Evolutionary conservation across 768 basidiomycete genomes (phyloP).

Genomic region (Crassisporium funariophilum): DNA sequence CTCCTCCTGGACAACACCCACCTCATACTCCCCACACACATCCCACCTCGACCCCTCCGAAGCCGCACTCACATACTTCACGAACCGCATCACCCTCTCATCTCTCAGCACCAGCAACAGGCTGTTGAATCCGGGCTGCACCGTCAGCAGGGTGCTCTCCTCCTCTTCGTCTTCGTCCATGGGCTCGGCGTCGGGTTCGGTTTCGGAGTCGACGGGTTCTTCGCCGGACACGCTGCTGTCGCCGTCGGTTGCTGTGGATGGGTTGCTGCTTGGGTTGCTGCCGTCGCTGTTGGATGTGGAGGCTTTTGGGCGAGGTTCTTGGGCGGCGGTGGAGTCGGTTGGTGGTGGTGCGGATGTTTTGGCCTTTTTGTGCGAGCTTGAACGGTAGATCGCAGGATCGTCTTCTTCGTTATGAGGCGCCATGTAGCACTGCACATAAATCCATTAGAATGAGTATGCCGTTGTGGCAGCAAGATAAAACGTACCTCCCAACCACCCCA

Average conservation of each 20-base stretch:
- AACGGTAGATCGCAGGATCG: constrained; percentile 92
- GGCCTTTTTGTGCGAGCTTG: constrained; percentile 49
- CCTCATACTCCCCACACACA: constrained; percentile 88
- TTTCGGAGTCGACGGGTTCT: constrained; percentile 54
- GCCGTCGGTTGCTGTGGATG: constrained; percentile 7
- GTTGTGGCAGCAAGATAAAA: constrained; percentile 11
- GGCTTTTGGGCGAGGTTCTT: constrained; percentile 5
- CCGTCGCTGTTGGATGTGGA: constrained; percentile 5
- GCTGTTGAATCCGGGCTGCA: constrained; percentile 88
- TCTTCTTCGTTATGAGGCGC: constrained; percentile 93
- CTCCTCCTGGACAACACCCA: constrained; percentile 74
- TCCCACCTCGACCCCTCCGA: constrained; percentile 95
- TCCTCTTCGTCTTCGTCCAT: constrained; percentile 69
- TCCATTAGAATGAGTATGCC: constrained; percentile 7
- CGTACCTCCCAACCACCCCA: constrained; percentile 95
- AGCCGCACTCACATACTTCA: constrained; percentile 90
- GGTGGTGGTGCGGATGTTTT: constrained; percentile 26
- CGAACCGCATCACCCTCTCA: constrained; percentile 91
- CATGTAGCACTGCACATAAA: constrained; percentile 76
- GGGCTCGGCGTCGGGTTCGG: constrained; percentile 35
- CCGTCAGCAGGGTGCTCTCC: constrained; percentile 78
- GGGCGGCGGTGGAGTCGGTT: constrained; percentile 1
- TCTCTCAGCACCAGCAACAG: constrained; percentile 89
- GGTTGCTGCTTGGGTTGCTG: not conserved
- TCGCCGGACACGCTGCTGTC: constrained; percentile 25